Base-by-base conservation (phyloP, 495 filamentous ascomycete genomes). In the Penicillium crystallinum region DNA sequence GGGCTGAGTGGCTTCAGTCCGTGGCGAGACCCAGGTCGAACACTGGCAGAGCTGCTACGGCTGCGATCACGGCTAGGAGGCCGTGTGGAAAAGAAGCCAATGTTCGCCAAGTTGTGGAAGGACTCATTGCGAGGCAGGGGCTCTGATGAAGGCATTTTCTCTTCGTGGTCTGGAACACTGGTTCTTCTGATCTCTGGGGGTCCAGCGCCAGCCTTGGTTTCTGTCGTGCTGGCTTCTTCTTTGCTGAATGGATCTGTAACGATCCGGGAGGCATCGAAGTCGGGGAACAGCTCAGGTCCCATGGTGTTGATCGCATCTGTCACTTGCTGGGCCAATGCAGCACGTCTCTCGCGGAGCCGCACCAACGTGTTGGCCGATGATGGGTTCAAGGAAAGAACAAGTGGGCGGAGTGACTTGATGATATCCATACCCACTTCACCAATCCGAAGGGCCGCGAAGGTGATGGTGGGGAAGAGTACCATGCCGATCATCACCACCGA, bases 341-440 rank as follows among this genome's bases (percentile, higher is more conserved):
- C 85, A 46, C 93, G 86, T 38, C 81, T 77, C 57, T 83, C 71
- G 29, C 90, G 83, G 27, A 99, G 83, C 56, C 86, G 85, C 46
- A 87, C 81, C 35, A 99, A 78, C 10, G 84, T 88, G 69, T 95
- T 95, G 65, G 83, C 83, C 1, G 88, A 89, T 8, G 83, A 82
- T 2, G 93, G 93, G 57, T 87, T 87, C 52, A 99, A 77, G 42
- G 84, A 90, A n/a, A 96, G 71, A n/a, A 95, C 71, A 8, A 99
- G 82, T 1, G 93, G 93, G 1, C 88, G 81, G 11, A 99, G 82
- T 0, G 93, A 97, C 70, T 97, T 99, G 71, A 90, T 56, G 41
- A 99, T 97, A 62, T 99, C 93, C 92, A 99, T 97, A 27, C 91
- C 93, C 43, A 92, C 84, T 68, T 99, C 93, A 37, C 93, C 93